Evolutionary conservation across 306 rosid genomes (phyloP).

Genomic region (Echinosophora koreensis): DNA sequence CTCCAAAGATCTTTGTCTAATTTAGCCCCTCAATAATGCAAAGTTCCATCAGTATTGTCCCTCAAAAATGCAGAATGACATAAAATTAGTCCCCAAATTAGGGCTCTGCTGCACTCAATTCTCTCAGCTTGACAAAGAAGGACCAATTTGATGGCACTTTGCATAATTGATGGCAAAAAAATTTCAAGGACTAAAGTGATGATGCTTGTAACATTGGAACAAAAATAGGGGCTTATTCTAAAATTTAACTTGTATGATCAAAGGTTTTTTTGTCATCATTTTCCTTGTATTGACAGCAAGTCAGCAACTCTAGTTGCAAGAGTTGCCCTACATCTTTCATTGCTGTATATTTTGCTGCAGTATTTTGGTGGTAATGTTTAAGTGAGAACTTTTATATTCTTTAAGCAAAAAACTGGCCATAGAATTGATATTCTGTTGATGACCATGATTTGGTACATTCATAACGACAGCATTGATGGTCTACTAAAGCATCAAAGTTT

Average conservation of each 20-base stretch:
- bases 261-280: slow-evolving; percentile 1
- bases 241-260: slow-evolving; percentile 15
- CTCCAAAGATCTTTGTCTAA: too few relatives aligned
- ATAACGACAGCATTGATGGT: background rate
- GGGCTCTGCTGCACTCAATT: too few relatives aligned
- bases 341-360: slow-evolving; percentile 12
- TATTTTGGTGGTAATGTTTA: background rate
- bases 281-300: background rate
- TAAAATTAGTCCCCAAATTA: too few relatives aligned
- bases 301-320: too few relatives aligned
- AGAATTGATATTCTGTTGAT: slow-evolving; percentile 11
- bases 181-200: too few relatives aligned
- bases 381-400: slow-evolving; percentile 4
- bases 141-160: too few relatives aligned
- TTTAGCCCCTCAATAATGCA: too few relatives aligned
- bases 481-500: background rate
- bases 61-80: too few relatives aligned
- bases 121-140: too few relatives aligned
- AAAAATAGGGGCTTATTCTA: background rate
- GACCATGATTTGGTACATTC: background rate
- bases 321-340: background rate
- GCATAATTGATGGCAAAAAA: too few relatives aligned
- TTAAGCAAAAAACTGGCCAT: slow-evolving; percentile 1
- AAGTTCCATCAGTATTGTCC: too few relatives aligned
- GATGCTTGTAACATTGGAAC: too few relatives aligned